Conservation (phyloP, 352 stramenopile species). For the Aphanomyces euteiches region DNA sequence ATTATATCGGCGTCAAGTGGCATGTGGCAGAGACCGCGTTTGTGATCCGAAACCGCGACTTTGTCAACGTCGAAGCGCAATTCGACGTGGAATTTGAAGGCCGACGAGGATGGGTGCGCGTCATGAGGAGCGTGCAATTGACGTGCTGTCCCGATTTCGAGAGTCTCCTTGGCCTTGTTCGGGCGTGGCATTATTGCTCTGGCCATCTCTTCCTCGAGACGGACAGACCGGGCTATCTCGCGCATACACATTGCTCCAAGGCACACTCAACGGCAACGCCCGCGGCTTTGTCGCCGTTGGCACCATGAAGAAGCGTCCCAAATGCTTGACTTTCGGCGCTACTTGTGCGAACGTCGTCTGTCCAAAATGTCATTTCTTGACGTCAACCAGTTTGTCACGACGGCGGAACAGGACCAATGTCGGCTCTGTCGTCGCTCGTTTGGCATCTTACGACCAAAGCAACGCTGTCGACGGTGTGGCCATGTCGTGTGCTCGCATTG, state of each 20-base stretch:
- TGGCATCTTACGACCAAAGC: conserved; percentile 54
- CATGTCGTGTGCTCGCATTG: conserved; percentile 37
- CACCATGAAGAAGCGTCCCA: conserved; percentile 47
- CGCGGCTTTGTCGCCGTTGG: conserved; percentile 43
- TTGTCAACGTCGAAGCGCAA: conserved; percentile 62
- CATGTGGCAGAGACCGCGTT: conserved; percentile 47
- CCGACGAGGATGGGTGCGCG: background rate
- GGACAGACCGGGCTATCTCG: conserved; percentile 51
- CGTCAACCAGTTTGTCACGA: conserved; percentile 60
- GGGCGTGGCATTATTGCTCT: conserved; percentile 64
- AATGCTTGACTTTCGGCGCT: conserved; percentile 48
- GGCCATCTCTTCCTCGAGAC: conserved; percentile 73
- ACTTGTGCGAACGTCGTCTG: conserved; percentile 52
- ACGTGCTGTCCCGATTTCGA: conserved; percentile 56
- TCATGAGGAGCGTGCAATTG: conserved; percentile 49
- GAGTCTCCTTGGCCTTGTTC: conserved; percentile 47
- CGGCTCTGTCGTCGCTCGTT: conserved; percentile 56
- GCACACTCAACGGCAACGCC: conserved; percentile 65
- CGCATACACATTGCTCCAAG: conserved; percentile 57
- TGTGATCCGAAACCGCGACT: conserved; percentile 68
- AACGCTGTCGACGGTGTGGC: conserved; percentile 62
- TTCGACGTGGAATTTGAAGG: background rate
- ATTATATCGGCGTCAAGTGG: conserved; percentile 75
- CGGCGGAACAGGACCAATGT: conserved; percentile 50
- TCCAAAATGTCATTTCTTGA: conserved; percentile 53